phyloP scores from a whole-genome alignment of 2,329 filamentous ascomycete species.

The Penicillium sp. region DNA sequence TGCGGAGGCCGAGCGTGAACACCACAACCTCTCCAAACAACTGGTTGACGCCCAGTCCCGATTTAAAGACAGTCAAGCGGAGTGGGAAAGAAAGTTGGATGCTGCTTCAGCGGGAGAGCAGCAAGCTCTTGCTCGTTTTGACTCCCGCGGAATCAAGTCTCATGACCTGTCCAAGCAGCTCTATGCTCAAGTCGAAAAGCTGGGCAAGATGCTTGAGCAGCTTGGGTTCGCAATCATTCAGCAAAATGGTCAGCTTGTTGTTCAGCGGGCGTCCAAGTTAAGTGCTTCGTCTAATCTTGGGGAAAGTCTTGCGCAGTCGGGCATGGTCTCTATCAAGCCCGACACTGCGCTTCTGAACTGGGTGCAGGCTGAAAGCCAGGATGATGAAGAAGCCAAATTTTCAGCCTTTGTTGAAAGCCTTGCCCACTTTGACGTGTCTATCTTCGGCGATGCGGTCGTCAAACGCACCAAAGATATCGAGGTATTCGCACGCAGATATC shows the following conservation, averaged over 20 bases:
- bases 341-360: slow-evolving; percentile 75
- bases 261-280: slow-evolving; percentile 64
- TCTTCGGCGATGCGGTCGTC: slow-evolving; percentile 76
- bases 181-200: slow-evolving; percentile 74
- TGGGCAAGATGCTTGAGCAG: slow-evolving; percentile 77
- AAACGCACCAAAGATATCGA: slow-evolving; percentile 92
- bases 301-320: slow-evolving; percentile 34
- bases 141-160: slow-evolving; percentile 64
- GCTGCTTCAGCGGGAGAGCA: slow-evolving; percentile 29
- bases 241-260: slow-evolving; percentile 64
- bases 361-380: slow-evolving; percentile 63
- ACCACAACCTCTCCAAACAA: slow-evolving; percentile 61
- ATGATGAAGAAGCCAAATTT: slow-evolving; percentile 68
- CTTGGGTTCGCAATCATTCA: slow-evolving; percentile 77
- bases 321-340: slow-evolving; percentile 35
- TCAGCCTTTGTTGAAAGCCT: slow-evolving; percentile 66
- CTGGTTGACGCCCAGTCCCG: slow-evolving; percentile 71
- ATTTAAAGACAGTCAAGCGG: slow-evolving; percentile 67
- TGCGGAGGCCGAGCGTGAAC: slow-evolving; percentile 67
- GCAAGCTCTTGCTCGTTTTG: slow-evolving; percentile 50
- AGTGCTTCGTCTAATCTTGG: slow-evolving; percentile 33
- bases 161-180: slow-evolving; percentile 80
- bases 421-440: slow-evolving; percentile 73
- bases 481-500: slow-evolving; percentile 85
- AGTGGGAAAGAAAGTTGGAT: slow-evolving; percentile 57